Evolutionary conservation across 768 basidiomycete genomes (phyloP), one percentile per base, ranked within the genome.

Genomic region (Rossbeevera mucosa): DNA sequence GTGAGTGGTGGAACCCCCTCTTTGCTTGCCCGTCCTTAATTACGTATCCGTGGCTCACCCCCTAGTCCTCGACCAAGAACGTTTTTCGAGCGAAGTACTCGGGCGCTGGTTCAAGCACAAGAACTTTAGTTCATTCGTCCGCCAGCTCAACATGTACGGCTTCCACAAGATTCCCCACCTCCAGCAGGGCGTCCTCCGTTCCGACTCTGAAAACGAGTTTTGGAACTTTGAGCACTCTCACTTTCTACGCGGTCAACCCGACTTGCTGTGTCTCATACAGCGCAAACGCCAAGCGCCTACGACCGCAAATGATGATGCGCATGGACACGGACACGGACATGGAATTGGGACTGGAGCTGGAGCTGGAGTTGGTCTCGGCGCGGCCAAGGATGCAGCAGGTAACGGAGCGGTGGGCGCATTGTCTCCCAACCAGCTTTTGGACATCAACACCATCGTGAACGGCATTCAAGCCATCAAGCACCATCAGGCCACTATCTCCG

Each of bases 51-150:
- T 38, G 5, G 45, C 49, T 25, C 44, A 54, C 33, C 13, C 11
- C 13, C 8, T 62, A 96, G 94, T 98, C 25, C 82, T 91, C 31
- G 91, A 95, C 69, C 88, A 91, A 61, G 92, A 95, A 67, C 84
- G 85, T 25, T 91, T 98, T 66, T 88, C 91, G 2, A 82, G 83
- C 33, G 88, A 95, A 69, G 82, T 96, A 28, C 81, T 98, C 7
- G 91, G 91, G 3, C 81, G 85, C 40, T 98, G 88, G 85, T 99
- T 97, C 83, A 99, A 99, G 68, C 96, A 98, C 72, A 85, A 88
- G 55, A 96, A 95, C 68, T 98, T 96, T 71, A 91, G 90, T 12
- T 91, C 88, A 63, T 95, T 96, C 67, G 91, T 94, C 49, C 84
- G 94, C 58, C 93, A 95, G 66, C 79, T 94, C 57, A 94, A 95